phyloP scores from a whole-genome alignment of 2,329 filamentous ascomycete species.

The Cladorrhinum sp. region DNA sequence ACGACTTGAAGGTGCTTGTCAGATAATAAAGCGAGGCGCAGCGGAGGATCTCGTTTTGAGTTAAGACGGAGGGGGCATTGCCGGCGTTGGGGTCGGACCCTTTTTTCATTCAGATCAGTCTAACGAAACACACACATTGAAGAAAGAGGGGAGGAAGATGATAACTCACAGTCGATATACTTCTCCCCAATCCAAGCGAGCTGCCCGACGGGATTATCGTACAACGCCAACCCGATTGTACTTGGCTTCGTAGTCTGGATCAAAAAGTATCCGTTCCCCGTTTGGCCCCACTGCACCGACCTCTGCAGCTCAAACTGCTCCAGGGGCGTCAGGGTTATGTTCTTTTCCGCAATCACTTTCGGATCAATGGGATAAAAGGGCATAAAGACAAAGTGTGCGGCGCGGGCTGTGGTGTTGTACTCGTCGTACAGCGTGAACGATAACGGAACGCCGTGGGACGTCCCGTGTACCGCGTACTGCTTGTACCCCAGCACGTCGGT shows the following conservation, averaged over 20 bases:
- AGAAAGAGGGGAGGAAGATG: neutral
- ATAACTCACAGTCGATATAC: constrained; percentile 7
- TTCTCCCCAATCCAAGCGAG: constrained; percentile 23
- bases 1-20: constrained; percentile 26
- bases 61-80: constrained; percentile 18
- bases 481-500: constrained; percentile 16
- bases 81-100: constrained; percentile 23
- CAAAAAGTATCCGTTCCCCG: constrained; percentile 11
- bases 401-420: constrained; percentile 11
- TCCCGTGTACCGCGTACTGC: constrained; percentile 12
- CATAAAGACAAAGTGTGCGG: constrained; percentile 13
- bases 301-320: constrained; percentile 2
- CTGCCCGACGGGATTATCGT: constrained; percentile 27
- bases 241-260: constrained; percentile 20
- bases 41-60: constrained; percentile 18
- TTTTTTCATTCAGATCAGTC: no score
- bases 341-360: constrained; percentile 6
- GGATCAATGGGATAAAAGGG: constrained; percentile 11
- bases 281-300: constrained; percentile 5
- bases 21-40: constrained; percentile 24
- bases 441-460: constrained; percentile 13
- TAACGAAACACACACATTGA: neutral
- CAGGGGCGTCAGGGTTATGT: constrained; percentile 2
- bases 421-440: constrained; percentile 14
- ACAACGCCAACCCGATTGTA: constrained; percentile 22